phyloP scores from a whole-genome alignment of 768 basidiomycete species.

The Hortiboletus campestris region DNA sequence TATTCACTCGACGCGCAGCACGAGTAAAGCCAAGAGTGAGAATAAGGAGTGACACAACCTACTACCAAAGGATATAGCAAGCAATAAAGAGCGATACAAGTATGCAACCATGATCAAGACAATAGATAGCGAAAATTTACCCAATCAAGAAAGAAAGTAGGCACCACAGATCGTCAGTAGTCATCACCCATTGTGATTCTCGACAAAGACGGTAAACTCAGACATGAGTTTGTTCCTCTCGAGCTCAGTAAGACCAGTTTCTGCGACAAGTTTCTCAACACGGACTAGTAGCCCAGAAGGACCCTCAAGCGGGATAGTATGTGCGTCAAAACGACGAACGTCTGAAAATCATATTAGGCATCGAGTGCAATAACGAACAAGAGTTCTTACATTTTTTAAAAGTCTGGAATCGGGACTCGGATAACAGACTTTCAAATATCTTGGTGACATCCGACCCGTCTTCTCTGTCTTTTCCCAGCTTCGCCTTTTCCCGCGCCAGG shows the following conservation, averaged over 20 bases:
- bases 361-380: slow-evolving; percentile 5
- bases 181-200: slow-evolving; percentile 27
- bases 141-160: slow-evolving; percentile 14
- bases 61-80: slow-evolving; percentile 12
- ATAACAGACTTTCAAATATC: slow-evolving; percentile 35
- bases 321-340: slow-evolving; percentile 72
- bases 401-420: slow-evolving; percentile 37
- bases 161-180: neutral
- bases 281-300: slow-evolving; percentile 65
- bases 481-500: slow-evolving; percentile 30
- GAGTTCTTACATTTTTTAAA: slow-evolving; percentile 62
- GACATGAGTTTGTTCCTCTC: slow-evolving; percentile 53
- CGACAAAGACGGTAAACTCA: slow-evolving; percentile 58
- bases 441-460: slow-evolving; percentile 36
- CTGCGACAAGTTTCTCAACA: slow-evolving; percentile 58
- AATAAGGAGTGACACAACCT: slow-evolving; percentile 15
- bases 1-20: neutral
- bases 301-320: slow-evolving; percentile 73
- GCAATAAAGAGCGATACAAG: slow-evolving; percentile 20
- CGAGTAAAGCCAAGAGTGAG: neutral
- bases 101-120: slow-evolving; percentile 12
- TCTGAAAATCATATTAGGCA: slow-evolving; percentile 39
- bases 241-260: slow-evolving; percentile 46
- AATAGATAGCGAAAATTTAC: slow-evolving; percentile 30
- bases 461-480: slow-evolving; percentile 16